Conservation (phyloP, 345 rosid genomes). For the Rhizophora apiculata region DNA sequence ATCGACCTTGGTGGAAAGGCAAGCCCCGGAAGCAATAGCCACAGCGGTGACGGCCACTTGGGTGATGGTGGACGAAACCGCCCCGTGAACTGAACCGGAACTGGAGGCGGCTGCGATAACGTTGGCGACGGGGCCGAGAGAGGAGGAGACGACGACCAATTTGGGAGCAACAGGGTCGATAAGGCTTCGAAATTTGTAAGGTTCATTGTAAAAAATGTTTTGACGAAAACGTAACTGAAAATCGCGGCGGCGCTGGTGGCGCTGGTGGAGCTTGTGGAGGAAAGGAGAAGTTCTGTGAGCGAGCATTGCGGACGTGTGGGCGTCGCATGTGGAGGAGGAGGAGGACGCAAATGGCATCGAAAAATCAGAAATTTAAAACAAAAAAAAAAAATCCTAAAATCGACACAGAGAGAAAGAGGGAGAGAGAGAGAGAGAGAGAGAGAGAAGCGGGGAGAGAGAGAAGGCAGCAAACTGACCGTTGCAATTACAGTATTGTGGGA, state of each 20-base stretch:
- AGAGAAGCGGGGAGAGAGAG: no score
- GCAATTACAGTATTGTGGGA: no score
- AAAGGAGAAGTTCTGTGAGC: constrained; percentile 10
- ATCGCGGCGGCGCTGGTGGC: background rate
- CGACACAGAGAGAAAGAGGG: no score
- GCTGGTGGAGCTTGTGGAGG: constrained; percentile 6
- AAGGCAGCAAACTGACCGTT: no score
- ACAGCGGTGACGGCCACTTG: constrained; percentile 65
- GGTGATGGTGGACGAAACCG: constrained; percentile 62
- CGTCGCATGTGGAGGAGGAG: background rate
- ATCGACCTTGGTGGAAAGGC: constrained; percentile 69
- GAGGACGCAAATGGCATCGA: background rate
- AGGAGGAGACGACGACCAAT: constrained; percentile 28
- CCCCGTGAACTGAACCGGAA: constrained; percentile 44
- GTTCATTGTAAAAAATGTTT: background rate
- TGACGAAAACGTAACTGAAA: background rate
- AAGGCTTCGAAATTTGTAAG: constrained; percentile 25
- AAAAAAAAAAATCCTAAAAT: no score
- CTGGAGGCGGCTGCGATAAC: constrained; percentile 41
- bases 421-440: no score
- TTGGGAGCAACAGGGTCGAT: constrained; percentile 29
- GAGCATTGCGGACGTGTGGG: constrained; percentile 6
- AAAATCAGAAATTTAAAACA: no score
- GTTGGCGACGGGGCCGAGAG: constrained; percentile 29
- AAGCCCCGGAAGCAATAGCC: constrained; percentile 79